A percentile compares a stretch with the other conserved stretches of the same genome.
Conservation (phyloP, 176 grass and related monocot genomes). For the Raddia distichophylla region DNA sequence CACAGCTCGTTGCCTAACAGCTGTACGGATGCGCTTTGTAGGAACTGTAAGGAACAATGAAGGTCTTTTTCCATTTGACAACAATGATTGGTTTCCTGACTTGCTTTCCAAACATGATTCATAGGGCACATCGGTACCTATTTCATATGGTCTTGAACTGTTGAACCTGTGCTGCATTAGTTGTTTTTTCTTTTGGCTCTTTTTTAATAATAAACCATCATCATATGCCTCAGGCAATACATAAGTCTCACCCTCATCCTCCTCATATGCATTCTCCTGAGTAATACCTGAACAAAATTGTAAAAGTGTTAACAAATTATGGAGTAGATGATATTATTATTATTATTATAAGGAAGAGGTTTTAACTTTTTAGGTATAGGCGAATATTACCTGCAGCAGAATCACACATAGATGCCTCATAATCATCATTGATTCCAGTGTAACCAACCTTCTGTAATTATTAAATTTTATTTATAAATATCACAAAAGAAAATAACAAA, state of each 20-base stretch:
- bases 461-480: constrained; percentile 37
- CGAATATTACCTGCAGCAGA: constrained; percentile 72
- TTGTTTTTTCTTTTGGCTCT: constrained; percentile 67
- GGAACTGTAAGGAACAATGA: constrained; percentile 71
- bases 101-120: constrained; percentile 77
- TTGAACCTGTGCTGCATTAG: constrained; percentile 53
- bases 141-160: constrained; percentile 56
- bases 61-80: constrained; percentile 76
- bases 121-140: constrained; percentile 48
- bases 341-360: neutral
- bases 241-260: constrained; percentile 81
- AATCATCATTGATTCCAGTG: constrained; percentile 58
- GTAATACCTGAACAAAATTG: constrained; percentile 58
- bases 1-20: constrained; percentile 66
- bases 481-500: constrained; percentile 35
- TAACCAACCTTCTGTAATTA: constrained; percentile 66
- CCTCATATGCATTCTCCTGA: constrained; percentile 71
- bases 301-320: constrained; percentile 32
- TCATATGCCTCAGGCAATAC: constrained; percentile 56
- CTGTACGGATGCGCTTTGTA: constrained; percentile 74
- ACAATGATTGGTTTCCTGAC: constrained; percentile 50
- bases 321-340: constrained; percentile 21
- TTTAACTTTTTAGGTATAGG: constrained; percentile 2
- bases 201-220: constrained; percentile 56
- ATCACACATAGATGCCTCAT: constrained; percentile 68